A percentile compares a stretch with the other conserved stretches of the same genome.
Conservation (phyloP, 2,329 filamentous ascomycete genomes). For the Colletotrichum orbiculare region DNA sequence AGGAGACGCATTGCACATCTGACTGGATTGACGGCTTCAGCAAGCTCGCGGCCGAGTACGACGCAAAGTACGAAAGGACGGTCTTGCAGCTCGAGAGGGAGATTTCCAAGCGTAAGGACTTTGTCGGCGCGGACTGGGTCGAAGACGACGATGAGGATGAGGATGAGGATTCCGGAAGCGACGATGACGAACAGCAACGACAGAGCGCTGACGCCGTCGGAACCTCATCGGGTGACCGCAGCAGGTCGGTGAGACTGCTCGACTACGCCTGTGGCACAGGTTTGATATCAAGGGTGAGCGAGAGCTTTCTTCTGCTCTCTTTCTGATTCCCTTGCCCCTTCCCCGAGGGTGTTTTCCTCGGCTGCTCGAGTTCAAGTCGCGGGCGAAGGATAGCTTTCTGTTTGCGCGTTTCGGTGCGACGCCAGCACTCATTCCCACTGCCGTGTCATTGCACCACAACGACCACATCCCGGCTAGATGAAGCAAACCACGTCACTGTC, state of each 20-base stretch:
- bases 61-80: slow-evolving; percentile 65
- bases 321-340: neutral
- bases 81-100: slow-evolving; percentile 64
- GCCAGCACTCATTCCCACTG: neutral
- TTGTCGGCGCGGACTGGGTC: slow-evolving; percentile 70
- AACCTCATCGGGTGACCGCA: slow-evolving; percentile 2
- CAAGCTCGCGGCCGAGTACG: slow-evolving; percentile 65
- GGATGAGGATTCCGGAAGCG: slow-evolving; percentile 37
- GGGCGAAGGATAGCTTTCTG: neutral
- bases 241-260: slow-evolving; percentile 61
- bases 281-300: slow-evolving; percentile 69
- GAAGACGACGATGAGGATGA: slow-evolving; percentile 50
- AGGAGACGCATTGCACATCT: neutral
- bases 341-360: neutral
- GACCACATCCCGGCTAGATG: neutral
- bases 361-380: too few relatives aligned
- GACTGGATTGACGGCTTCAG: slow-evolving; percentile 46
- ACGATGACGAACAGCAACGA: slow-evolving; percentile 20
- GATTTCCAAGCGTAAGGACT: slow-evolving; percentile 64
- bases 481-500: slow-evolving; percentile 3
- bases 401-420: slow-evolving; percentile 9
- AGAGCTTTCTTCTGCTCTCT: too few relatives aligned
- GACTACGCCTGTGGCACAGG: slow-evolving; percentile 85
- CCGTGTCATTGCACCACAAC: neutral
- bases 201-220: slow-evolving; percentile 39